Base-by-base conservation (phyloP, 495 filamentous ascomycete species). In the Lichina pygmaea region DNA sequence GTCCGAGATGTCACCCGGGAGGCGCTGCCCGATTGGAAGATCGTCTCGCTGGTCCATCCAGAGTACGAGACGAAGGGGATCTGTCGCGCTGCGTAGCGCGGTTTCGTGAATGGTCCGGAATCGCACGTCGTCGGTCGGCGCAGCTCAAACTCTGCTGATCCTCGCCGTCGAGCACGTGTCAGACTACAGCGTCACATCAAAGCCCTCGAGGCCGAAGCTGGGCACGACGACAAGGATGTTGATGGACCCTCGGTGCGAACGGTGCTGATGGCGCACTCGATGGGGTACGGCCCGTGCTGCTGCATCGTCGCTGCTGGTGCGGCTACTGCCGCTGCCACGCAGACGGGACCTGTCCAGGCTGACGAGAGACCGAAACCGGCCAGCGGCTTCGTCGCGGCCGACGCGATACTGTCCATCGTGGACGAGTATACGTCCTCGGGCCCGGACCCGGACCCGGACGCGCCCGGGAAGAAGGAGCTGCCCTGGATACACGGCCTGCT, bases 31-130 rank as follows among this genome's bases (percentile, higher is more conserved):
- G 71, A 79, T n/a, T 58, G 93, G 51, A 66, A 66, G 15, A 71
- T 94, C 32, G 58, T 63, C 46, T 70, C 71, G 6, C 61, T 80
- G 36, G 73, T 78, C 32, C 95, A 95, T 58, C 89, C 89, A 33
- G 80, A 73, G 50, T 97, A 79, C 54, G 85, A 95, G 59, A 97
- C 89, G 1, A 66, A 81, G 48, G 89, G 89, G 84, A 93, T 52
- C 59, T 97, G 42, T 65, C 69, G 45, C 74, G 82, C 57, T 81
- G 78, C 54, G 86, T 94, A 42, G 63, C 60, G 36, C 63, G 69
- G 30, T 91, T 97, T 56, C 72, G 80, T 48, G 83, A 92, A 63
- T 97, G 89, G 86, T 83, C 58, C 44, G 54, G 43, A 41, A 4
- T 15, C 1, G 36, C 13, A 39, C 36, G 36, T 11, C 36, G 11